phyloP scores from a whole-genome alignment of 139 green algal species.

The Coelastrella sp. region DNA sequence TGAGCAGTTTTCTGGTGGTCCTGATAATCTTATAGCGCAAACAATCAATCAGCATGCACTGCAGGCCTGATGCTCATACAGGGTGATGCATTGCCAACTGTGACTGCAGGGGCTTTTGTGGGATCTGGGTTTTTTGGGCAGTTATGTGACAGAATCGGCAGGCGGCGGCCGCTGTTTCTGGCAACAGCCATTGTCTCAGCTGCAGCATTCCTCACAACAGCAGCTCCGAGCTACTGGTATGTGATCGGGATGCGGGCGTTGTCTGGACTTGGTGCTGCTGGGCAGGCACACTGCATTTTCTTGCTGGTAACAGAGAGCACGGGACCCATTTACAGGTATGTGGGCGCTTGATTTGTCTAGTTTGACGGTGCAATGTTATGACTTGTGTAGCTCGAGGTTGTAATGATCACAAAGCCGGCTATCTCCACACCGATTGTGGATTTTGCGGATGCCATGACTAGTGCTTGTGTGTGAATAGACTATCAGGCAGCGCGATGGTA shows the following conservation, averaged over 20 bases:
- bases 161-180: neutral
- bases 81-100: neutral
- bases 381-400: no score
- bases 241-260: neutral
- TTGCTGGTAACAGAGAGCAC: neutral
- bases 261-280: conserved; percentile 16
- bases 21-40: no score
- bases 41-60: no score
- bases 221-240: neutral
- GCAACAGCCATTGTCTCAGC: conserved; percentile 5
- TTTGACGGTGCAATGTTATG: no score
- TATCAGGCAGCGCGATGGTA: no score
- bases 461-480: no score
- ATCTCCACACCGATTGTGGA: no score
- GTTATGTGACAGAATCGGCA: neutral
- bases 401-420: no score
- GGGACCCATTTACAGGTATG: conserved; percentile 2
- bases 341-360: no score
- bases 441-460: no score
- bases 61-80: no score
- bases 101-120: neutral
- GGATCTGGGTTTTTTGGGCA: conserved; percentile 17
- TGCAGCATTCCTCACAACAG: neutral
- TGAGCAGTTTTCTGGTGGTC: no score
- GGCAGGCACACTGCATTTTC: conserved; percentile 2